Base-by-base conservation (phyloP, 164 flowering plant species). In the Akebia trifoliata region DNA sequence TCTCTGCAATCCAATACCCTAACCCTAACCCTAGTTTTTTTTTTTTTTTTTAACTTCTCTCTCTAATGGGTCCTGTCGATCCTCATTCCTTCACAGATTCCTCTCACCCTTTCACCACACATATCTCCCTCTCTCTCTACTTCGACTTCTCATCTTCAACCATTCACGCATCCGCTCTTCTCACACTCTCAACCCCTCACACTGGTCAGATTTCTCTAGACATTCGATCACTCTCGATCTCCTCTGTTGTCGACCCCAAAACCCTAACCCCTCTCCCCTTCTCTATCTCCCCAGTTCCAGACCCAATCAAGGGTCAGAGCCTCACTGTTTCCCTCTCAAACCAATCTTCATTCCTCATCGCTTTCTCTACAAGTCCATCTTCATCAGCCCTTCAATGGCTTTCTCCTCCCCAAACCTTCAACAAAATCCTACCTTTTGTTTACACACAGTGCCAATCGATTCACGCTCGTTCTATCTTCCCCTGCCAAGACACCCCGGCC, bases 331-430 rank as follows among this genome's bases (percentile, higher is more conserved):
- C 78, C 0, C 85, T 89, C 66, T 57, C 82, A 21, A 49, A 62
- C 59, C 81, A 78, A 8, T 63, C 82, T 25, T 67, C 81, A 1
- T 5, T 90, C 17, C 69, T 85, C 21, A 22, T 93, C 54, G 8
- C 64, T 29, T 89, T 63, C 71, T 21, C 73, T 26, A 82, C 97
- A 1, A 54, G 75, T 10, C 86, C 92, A 4, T 45, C 73, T 7
- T 80, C 94, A 20, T 81, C 96, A 1, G 98, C 98, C 8, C 90
- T 93, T 40, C 98, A 93, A 51, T 93, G 98, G 96, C 84, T 93
- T 9, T 69, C 83, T 0, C 97, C 96, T 1, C 78, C 81, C 0
- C 97, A 89, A 50, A 93, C 98, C 0, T 74, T 75, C 54, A 73
- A 71, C 67, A 86, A 84, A 34, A 61, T 60, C 9, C 54, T 47